Base-by-base conservation (phyloP, 2,329 filamentous ascomycete species). In the Periconia digitata region DNA sequence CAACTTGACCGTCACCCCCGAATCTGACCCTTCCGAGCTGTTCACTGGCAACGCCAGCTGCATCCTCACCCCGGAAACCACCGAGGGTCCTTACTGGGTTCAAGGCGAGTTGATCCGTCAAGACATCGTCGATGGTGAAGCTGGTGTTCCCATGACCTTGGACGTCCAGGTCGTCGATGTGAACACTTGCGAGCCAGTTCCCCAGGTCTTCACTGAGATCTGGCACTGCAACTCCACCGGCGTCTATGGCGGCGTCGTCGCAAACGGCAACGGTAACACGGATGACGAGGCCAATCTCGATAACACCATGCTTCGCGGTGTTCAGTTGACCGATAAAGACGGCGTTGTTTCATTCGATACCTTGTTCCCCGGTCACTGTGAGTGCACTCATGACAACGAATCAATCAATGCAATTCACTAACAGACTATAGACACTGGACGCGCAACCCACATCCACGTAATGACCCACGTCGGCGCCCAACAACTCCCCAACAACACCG, bases 91-190 rank as follows among this genome's bases (percentile, higher is more conserved):
- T 7, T 66, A 62, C 45, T 64, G 53, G 42, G 75, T 80, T 40
- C 58, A 66, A 13, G 79, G 78, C 23, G 78, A 81, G 58, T 71
- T 72, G 39, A 59, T 81, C 50, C 72, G 79, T 18, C 54, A 67
- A 22, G 67, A 81, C 55, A 60, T 81, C 17, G 66, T 64, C 6
- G 76, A 79, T 43, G 66, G 70, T 13, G 70, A 80, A 59, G 47
- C 51, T 2, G 79, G 79, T 39, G 66, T 81, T 24, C 68, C 72
- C 32, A 61, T 79, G 40, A 70, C 72, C 6, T 59, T 79, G 21
- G 77, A 79, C 54, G 69, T 76, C 49, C 78, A 80, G 62, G 67
- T 81, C 32, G 69, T 81, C 38, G 77, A 82, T 49, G 70, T 78
- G 27, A 64, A 72, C 18, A 80, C 78, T 3, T 82, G 79, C 63